Percentiles rank a stretch among this genome's conserved stretches.
phyloP scores from a whole-genome alignment of 352 stramenopile species.

The Globisporangium nagaii region DNA sequence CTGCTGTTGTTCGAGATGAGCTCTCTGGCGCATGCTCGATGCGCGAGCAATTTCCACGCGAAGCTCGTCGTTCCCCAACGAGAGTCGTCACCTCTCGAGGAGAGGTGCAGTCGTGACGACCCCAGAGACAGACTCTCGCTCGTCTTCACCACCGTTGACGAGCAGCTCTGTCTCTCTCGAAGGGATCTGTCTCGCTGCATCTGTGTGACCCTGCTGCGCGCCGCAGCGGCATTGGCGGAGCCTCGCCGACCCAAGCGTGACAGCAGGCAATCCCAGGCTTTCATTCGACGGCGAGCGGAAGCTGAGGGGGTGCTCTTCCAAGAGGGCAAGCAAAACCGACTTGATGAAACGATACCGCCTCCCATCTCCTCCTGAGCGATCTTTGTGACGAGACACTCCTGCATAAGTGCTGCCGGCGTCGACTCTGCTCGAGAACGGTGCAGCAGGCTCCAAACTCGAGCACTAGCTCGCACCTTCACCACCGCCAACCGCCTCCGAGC shows the following conservation, averaged over 20 bases:
- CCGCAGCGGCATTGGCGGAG: no score
- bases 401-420: neutral
- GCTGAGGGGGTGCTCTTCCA: no score
- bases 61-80: neutral
- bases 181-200: no score
- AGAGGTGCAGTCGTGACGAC: neutral
- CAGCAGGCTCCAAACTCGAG: no score
- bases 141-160: neutral
- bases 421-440: neutral
- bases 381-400: neutral
- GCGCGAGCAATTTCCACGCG: no score
- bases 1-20: no score
- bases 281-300: no score
- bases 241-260: neutral
- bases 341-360: neutral
- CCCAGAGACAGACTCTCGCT: neutral
- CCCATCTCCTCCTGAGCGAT: slow-evolving; percentile 1
- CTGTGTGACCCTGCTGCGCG: no score
- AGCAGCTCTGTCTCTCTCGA: no score
- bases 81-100: neutral
- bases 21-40: no score
- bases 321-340: no score
- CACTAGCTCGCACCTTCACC: neutral
- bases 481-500: no score
- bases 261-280: neutral